Evolutionary conservation across 2,329 filamentous ascomycete species (phyloP).

Genomic region (Calonectria naviculata): DNA sequence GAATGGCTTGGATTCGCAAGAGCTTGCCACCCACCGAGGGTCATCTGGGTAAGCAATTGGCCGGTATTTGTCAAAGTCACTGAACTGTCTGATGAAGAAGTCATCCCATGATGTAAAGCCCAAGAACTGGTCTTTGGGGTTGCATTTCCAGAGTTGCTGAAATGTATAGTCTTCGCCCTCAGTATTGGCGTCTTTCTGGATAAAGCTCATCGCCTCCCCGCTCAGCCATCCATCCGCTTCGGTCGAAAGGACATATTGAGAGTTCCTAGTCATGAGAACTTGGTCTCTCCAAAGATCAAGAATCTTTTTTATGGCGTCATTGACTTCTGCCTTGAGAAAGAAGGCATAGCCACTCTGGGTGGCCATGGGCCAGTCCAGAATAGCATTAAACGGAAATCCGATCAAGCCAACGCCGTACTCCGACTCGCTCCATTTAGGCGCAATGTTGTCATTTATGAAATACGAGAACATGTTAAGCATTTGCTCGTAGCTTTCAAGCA

Average conservation of each 20-base stretch:
- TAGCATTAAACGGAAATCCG: conserved; percentile 66
- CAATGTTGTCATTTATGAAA: neutral
- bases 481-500: neutral
- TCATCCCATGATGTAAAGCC: conserved; percentile 73
- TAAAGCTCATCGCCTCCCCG: conserved; percentile 17
- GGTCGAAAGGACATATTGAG: conserved; percentile 17
- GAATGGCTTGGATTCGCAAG: conserved; percentile 70
- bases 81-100: conserved; percentile 61
- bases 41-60: conserved; percentile 62
- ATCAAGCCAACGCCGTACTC: conserved; percentile 48
- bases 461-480: neutral
- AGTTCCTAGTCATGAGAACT: conserved; percentile 40
- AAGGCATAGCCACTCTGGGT: conserved; percentile 64
- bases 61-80: conserved; percentile 50
- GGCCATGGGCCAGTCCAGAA: conserved; percentile 70
- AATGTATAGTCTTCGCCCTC: conserved; percentile 20
- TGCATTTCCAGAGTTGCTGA: conserved; percentile 31
- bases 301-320: conserved; percentile 61
- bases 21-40: conserved; percentile 58
- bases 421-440: neutral
- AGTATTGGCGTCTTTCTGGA: conserved; percentile 33
- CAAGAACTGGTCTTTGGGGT: conserved; percentile 18
- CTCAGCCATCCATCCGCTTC: conserved; percentile 32
- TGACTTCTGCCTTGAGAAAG: conserved; percentile 64
- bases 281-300: conserved; percentile 55